Evolutionary conservation across 495 filamentous ascomycete species (phyloP).

Genomic region (Xylaria scruposa): DNA sequence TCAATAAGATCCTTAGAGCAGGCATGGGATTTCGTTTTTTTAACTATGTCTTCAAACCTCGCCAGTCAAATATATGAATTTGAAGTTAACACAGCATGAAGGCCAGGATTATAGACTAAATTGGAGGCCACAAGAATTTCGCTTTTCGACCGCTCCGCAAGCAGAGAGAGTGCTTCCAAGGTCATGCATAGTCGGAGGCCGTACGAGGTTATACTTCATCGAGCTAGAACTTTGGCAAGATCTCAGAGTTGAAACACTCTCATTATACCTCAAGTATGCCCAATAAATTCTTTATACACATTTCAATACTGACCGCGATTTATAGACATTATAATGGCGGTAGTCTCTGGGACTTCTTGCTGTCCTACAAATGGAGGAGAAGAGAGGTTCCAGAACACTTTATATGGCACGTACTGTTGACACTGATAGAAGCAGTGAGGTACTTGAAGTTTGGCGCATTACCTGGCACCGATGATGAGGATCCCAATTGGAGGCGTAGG

Average conservation of each 20-base stretch:
- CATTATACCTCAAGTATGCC: background rate
- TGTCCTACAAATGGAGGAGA: accelerated
- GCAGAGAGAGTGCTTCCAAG: background rate
- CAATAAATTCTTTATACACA: background rate
- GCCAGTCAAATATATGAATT: background rate
- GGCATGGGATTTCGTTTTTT: background rate
- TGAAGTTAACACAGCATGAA: background rate
- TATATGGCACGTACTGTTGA: constrained; percentile 14
- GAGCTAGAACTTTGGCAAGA: constrained; percentile 12
- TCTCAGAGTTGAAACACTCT: background rate
- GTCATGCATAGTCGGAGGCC: background rate
- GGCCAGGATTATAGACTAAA: background rate
- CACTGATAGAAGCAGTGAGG: constrained; percentile 15
- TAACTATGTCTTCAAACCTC: too few species aligned
- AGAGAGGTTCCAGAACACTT: constrained; percentile 2
- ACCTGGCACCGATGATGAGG: background rate
- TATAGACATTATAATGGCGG: constrained; percentile 10
- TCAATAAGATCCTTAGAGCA: background rate
- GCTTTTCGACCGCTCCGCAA: background rate
- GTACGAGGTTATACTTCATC: background rate
- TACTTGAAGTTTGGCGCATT: background rate
- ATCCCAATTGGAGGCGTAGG: background rate
- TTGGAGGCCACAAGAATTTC: background rate
- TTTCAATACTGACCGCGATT: background rate
- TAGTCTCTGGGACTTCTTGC: background rate